Percentiles rank a stretch among this genome's conserved stretches.
Conservation (phyloP, 345 rosid genomes). For the Euphorbia peplus region DNA sequence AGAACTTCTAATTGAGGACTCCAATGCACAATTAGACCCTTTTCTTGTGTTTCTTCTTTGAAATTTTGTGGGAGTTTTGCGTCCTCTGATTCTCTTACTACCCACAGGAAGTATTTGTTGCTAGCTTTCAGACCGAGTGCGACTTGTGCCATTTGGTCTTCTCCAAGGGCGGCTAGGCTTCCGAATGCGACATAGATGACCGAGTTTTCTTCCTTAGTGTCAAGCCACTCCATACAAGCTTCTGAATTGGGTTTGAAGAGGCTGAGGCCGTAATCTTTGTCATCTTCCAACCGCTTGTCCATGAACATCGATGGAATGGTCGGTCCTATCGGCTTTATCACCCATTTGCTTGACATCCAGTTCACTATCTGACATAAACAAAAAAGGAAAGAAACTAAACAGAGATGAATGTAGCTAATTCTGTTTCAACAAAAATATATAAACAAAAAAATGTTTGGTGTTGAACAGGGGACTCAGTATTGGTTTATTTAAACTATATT, state of each 20-base stretch:
- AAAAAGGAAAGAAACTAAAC: neutral
- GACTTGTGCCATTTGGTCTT: constrained; percentile 50
- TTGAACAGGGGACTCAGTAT: too few species aligned
- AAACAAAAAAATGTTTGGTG: too few species aligned
- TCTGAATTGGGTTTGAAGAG: constrained; percentile 30
- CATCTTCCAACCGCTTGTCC: constrained; percentile 27
- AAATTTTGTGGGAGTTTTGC: constrained; percentile 35
- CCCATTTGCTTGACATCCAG: constrained; percentile 11
- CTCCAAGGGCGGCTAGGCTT: constrained; percentile 42
- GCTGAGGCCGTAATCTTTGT: constrained; percentile 32
- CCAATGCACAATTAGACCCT: constrained; percentile 47
- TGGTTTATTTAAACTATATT: too few species aligned
- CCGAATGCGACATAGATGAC: constrained; percentile 60
- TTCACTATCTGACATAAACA: neutral
- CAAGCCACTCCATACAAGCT: constrained; percentile 44
- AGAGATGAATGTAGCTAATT: too few species aligned
- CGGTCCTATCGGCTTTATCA: constrained; percentile 29
- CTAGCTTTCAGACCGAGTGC: constrained; percentile 40
- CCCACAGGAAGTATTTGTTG: constrained; percentile 42
- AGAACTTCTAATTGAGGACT: constrained; percentile 50
- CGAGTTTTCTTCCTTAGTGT: constrained; percentile 39
- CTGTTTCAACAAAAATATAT: too few species aligned
- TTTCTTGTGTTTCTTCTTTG: constrained; percentile 25
- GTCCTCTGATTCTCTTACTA: constrained; percentile 52
- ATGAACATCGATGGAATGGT: constrained; percentile 36